Conservation (phyloP, 129 eudicot species). For the Flaveria robusta region DNA sequence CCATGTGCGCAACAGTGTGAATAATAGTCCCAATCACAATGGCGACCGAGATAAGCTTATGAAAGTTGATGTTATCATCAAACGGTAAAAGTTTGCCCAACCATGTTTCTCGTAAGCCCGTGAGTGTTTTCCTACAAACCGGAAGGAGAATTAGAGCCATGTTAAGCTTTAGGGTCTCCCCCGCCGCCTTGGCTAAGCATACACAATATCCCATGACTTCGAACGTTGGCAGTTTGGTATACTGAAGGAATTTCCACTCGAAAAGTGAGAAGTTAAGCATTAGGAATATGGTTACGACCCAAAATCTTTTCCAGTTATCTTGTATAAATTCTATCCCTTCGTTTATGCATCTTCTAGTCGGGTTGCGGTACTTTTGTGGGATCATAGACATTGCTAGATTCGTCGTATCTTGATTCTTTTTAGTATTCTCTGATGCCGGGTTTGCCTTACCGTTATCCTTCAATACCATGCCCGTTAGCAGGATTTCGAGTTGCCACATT, state of each 20-base stretch:
- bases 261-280: conserved; percentile 53
- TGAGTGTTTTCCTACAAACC: conserved; percentile 66
- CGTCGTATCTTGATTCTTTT: conserved; percentile 34
- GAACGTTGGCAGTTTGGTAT: conserved; percentile 36
- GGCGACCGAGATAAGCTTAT: conserved; percentile 46
- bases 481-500: conserved; percentile 98
- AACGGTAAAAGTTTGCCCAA: conserved; percentile 53
- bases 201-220: conserved; percentile 69
- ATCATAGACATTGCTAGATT: conserved; percentile 80
- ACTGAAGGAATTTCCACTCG: conserved; percentile 59
- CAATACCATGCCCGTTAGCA: conserved; percentile 74
- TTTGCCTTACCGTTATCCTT: conserved; percentile 20
- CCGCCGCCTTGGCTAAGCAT: conserved; percentile 62
- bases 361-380: conserved; percentile 63
- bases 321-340: conserved; percentile 45
- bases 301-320: conserved; percentile 81
- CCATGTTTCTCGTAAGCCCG: conserved; percentile 49
- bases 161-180: conserved; percentile 69
- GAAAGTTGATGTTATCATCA: conserved; percentile 62
- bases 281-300: conserved; percentile 53
- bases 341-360: conserved; percentile 44
- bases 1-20: conserved; percentile 41
- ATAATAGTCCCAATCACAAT: conserved; percentile 43
- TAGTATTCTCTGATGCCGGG: conserved; percentile 21
- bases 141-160: conserved; percentile 71